phyloP scores from a whole-genome alignment of 2,329 filamentous ascomycete genomes.

The Westerdykella ornata region DNA sequence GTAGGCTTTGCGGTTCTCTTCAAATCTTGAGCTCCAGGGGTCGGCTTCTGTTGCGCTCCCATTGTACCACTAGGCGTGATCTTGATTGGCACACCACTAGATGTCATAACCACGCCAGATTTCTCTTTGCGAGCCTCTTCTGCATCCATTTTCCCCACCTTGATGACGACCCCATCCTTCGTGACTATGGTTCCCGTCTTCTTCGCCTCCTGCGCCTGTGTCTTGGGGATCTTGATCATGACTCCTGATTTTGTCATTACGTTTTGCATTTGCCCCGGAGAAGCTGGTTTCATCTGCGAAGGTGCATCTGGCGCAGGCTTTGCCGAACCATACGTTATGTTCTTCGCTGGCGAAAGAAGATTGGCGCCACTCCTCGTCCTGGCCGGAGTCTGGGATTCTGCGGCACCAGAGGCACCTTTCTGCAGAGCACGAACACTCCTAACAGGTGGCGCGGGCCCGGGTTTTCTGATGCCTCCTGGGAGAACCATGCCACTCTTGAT shows the following conservation, averaged over 20 bases:
- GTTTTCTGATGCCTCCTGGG: conserved; percentile 25
- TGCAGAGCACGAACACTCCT: conserved; percentile 12
- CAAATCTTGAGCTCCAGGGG: too few relatives aligned
- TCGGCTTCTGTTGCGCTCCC: too few relatives aligned
- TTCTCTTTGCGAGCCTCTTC: conserved; percentile 28
- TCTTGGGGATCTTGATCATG: conserved; percentile 29
- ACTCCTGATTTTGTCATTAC: conserved; percentile 28
- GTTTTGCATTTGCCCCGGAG: conserved; percentile 23
- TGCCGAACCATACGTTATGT: conserved; percentile 4
- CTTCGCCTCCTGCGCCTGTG: conserved; percentile 24
- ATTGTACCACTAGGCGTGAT: conserved; percentile 20
- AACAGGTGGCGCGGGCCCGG: conserved; percentile 23
- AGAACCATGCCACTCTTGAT: conserved; percentile 32
- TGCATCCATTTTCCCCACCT: conserved; percentile 27
- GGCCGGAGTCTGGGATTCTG: conserved; percentile 23
- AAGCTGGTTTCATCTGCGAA: conserved; percentile 4
- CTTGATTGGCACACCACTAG: conserved; percentile 30
- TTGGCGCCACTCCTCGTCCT: conserved; percentile 14
- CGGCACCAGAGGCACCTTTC: conserved; percentile 13
- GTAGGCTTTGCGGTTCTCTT: too few relatives aligned
- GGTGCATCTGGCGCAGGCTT: conserved; percentile 8
- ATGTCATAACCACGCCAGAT: conserved; percentile 21
- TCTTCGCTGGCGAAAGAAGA: conserved; percentile 7
- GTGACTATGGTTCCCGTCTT: conserved; percentile 26
- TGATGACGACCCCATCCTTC: conserved; percentile 25